Evolutionary conservation across 192 early-diverging fungal species (phyloP), one percentile per base, ranked within the genome.

Genomic region (Backusella luteola): DNA sequence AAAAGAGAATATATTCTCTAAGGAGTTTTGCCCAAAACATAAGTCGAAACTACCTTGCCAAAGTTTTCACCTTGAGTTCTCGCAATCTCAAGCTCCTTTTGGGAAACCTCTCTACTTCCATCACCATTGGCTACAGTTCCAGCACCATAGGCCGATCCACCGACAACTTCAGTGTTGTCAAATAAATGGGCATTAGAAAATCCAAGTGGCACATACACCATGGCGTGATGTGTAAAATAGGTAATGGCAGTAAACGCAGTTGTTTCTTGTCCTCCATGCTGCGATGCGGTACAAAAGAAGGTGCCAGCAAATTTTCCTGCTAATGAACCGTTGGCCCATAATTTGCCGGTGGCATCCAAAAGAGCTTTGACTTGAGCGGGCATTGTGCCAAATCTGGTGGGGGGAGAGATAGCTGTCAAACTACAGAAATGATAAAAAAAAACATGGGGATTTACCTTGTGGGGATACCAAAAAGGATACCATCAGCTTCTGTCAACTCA

Each of bases 201-300:
- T 11, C 92, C 92, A 53, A 94, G 73, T 1, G 94, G 94, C 42
- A 94, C 92, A 74, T 86, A 96, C 71, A 89, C 85, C 52, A 96
- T 89, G 36, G 93, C 94, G 77, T 94, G 93, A 84, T 95, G 93
- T 8, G 86, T 87, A 39, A 93, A 84, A 79, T 88, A 85, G 3
- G 92, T 84, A 32, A 95, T 73, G 73, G 93, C 80, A 39, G 88
- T 87, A 0, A 91, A 75, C 41, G 89, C 87, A 11, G 93, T 94
- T 23, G 86, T 87, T 79, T 96, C 94, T 83, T 94, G 93, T 32
- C 94, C 94, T 72, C 93, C 93, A 76, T 91, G 89, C 83, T 93
- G 93, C 49, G 87, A 84, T 6, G 81, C 89, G 14, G 92, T 93
- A 46, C 92, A 91, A 52, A 87, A 89, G 87, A 96, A 95, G 52